A percentile compares a stretch with the other conserved stretches of the same genome.
phyloP scores from a whole-genome alignment of 495 filamentous ascomycete species.

The Trichoderma virens region DNA sequence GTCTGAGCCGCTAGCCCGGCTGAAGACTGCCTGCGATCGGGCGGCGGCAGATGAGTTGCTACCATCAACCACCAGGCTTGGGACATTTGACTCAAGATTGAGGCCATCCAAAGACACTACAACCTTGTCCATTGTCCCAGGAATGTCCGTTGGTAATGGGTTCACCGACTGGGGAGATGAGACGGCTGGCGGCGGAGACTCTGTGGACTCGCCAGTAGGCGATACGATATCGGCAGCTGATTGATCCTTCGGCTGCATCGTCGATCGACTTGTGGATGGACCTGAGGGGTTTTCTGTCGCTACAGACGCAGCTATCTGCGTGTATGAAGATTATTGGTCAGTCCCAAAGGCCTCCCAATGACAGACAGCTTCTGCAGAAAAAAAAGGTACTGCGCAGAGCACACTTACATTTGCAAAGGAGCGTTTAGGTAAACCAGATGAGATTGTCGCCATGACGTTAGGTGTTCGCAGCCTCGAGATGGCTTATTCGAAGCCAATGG shows the following conservation, averaged over 20 bases:
- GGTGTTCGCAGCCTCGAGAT: slow-evolving; percentile 10
- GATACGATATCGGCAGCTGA: neutral
- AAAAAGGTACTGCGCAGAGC: neutral
- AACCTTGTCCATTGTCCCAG: slow-evolving; percentile 19
- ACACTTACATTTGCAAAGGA: slow-evolving; percentile 54
- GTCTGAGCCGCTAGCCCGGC: slow-evolving; percentile 36
- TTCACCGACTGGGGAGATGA: neutral
- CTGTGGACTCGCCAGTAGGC: neutral
- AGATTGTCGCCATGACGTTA: slow-evolving; percentile 34
- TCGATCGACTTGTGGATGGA: slow-evolving; percentile 21
- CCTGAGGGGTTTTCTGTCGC: slow-evolving; percentile 35
- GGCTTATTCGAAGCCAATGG: neutral
- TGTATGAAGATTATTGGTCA: slow-evolving; percentile 13
- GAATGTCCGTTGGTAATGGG: neutral
- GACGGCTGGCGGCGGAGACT: slow-evolving; percentile 13
- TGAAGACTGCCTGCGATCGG: slow-evolving; percentile 16
- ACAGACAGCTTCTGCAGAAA: neutral
- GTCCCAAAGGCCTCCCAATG: slow-evolving; percentile 7
- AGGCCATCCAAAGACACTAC: slow-evolving; percentile 31
- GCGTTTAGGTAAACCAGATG: slow-evolving; percentile 37
- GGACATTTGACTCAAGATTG: slow-evolving; percentile 28
- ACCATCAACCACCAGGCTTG: slow-evolving; percentile 45
- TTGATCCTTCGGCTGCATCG: neutral
- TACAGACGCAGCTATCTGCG: slow-evolving; percentile 48
- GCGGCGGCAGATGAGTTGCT: slow-evolving; percentile 20